phyloP scores from a whole-genome alignment of 371 early-diverging fungal genomes.

The Circinella umbellata region DNA sequence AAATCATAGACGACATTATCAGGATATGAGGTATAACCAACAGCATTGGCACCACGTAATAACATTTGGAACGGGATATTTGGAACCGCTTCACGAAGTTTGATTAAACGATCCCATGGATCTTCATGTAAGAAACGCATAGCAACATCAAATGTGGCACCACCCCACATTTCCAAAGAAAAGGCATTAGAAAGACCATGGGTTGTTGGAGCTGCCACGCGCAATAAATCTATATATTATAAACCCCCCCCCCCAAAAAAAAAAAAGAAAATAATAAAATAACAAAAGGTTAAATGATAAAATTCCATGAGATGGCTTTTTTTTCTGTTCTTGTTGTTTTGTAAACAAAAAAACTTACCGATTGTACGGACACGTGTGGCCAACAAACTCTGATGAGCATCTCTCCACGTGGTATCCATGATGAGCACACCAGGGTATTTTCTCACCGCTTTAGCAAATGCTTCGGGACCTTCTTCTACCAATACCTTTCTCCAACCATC shows the following conservation, averaged over 20 bases:
- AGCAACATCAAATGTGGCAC: constrained; percentile 95
- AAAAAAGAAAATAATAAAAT: neutral
- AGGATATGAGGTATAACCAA: constrained; percentile 96
- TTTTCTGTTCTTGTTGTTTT: constrained; percentile 22
- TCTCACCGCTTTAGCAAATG: constrained; percentile 90
- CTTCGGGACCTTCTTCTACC: constrained; percentile 83
- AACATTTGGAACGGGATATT: constrained; percentile 98
- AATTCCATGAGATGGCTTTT: constrained; percentile 57
- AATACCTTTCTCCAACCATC: constrained; percentile 91
- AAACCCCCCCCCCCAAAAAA: too few species aligned
- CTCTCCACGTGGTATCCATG: constrained; percentile 96
- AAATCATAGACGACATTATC: constrained; percentile 96
- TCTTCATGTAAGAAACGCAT: constrained; percentile 95
- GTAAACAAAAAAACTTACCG: constrained; percentile 42
- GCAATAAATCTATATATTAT: constrained; percentile 53
- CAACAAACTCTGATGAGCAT: constrained; percentile 93
- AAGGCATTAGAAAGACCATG: constrained; percentile 88
- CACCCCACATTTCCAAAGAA: constrained; percentile 93
- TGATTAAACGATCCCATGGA: constrained; percentile 90
- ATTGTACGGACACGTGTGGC: constrained; percentile 94
- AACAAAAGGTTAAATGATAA: neutral
- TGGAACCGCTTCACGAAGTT: constrained; percentile 87
- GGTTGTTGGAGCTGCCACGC: constrained; percentile 87
- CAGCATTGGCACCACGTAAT: constrained; percentile 96
- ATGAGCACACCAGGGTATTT: constrained; percentile 85